Base-by-base conservation (phyloP, 2,329 filamentous ascomycete genomes). In the Arthrobotrys conoides region DNA sequence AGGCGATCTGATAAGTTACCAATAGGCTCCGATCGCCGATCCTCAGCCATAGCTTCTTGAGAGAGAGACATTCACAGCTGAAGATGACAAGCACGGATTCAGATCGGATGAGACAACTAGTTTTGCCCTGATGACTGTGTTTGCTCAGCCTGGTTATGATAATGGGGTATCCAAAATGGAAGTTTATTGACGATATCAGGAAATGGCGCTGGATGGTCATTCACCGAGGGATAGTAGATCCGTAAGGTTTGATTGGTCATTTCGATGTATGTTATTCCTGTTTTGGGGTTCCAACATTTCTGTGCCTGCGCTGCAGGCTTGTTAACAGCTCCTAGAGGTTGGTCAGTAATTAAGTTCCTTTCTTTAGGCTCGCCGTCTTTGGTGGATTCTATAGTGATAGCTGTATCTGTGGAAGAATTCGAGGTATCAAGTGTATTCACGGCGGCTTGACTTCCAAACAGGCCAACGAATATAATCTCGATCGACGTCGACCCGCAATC, bases 71-170 rank as follows among this genome's bases (percentile, higher is more conserved):
- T 44, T 16, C n/a, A 18, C 27, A 57, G 51, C 30, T 59, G 55
- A 20, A 14, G 51, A 5, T 6, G 6, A 30, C 27, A 30, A 6
- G 16, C n/a, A 18, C 8, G 12, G n/a, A 38, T 22, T 38, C 53
- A 44, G 33, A 61, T 61, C 57, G 36, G 57, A 61, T 61, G 57
- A 61, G 53, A 59, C 53, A 61, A 0, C 44, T 61, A n/a, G 41
- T 41, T 38, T 22, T 18, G 33, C 20, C 33, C 33, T 8, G 6
- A 9, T 1, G 33, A 10, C 5, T 61, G 24, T 44, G 4, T 18
- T 44, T 12, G 4, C 8, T 4, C 6, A n/a, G 18, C 44, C 44
- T 18, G 44, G 8, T 20, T 20, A 5, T 51, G 33, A 8, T 10
- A n/a, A 14, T 41, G 1, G 9, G 6, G 22, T 30, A 41, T 61